Conservation (phyloP, 805 yeast genomes). For the Spencermartinsiella europaea region DNA sequence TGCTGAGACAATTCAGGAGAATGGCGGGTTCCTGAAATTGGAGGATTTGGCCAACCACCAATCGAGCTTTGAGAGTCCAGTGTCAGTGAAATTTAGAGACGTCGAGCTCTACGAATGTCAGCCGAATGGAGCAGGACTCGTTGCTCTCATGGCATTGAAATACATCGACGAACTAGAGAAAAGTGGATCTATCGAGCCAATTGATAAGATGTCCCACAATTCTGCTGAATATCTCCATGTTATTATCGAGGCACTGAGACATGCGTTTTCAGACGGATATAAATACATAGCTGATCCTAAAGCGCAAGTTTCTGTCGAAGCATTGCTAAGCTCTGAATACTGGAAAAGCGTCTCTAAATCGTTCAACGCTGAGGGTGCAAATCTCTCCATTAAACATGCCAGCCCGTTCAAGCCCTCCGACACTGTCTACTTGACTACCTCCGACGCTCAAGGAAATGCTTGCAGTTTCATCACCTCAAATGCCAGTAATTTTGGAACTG, state of each 20-base stretch:
- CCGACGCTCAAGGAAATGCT: slow-evolving; percentile 65
- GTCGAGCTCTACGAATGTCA: slow-evolving; percentile 71
- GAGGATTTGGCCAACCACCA: slow-evolving; percentile 54
- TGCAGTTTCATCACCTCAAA: slow-evolving; percentile 75
- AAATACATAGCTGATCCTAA: slow-evolving; percentile 60
- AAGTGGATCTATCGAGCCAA: slow-evolving; percentile 34
- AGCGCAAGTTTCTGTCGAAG: slow-evolving; percentile 32
- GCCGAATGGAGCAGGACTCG: slow-evolving; percentile 76
- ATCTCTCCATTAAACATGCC: slow-evolving; percentile 41
- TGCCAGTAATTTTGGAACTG: slow-evolving; percentile 62
- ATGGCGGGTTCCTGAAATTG: slow-evolving; percentile 51
- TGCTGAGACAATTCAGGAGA: slow-evolving; percentile 44
- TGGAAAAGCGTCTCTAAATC: slow-evolving; percentile 43
- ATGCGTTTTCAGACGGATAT: slow-evolving; percentile 68
- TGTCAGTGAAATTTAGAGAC: slow-evolving; percentile 41
- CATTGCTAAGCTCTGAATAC: slow-evolving; percentile 44
- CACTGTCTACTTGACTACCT: slow-evolving; percentile 60
- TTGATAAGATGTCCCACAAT: slow-evolving; percentile 45
- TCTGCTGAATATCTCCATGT: slow-evolving; percentile 63
- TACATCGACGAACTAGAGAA: slow-evolving; percentile 50
- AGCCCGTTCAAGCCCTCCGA: slow-evolving; percentile 55
- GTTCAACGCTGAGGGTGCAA: slow-evolving; percentile 38
- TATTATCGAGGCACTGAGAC: slow-evolving; percentile 59
- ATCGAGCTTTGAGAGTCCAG: slow-evolving; percentile 61
- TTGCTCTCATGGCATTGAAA: slow-evolving; percentile 65